Conservation (phyloP, 176 grass and related monocot genomes). For the Saccharum spontaneum region DNA sequence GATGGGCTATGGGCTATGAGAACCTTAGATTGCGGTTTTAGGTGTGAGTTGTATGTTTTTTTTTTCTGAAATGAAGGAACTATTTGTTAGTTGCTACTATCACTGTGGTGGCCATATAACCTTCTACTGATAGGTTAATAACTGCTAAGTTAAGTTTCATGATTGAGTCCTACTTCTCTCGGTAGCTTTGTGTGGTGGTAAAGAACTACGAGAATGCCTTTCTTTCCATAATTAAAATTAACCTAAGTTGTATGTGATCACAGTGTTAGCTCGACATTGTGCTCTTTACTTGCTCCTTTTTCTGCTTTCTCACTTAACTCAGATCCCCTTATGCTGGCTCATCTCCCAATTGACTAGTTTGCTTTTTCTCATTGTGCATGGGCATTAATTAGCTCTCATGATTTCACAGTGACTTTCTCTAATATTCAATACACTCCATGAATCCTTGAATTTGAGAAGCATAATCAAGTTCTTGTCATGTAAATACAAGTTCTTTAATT, state of each 20-base stretch:
- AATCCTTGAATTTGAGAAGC: not conserved
- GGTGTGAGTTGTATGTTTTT: not conserved
- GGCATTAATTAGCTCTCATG: not conserved
- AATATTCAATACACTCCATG: not conserved
- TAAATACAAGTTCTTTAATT: slow-evolving; percentile 18
- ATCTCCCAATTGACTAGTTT: slow-evolving; percentile 2
- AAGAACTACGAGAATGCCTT: not conserved
- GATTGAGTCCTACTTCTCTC: not conserved
- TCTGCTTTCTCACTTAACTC: not conserved
- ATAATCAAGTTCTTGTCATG: not conserved
- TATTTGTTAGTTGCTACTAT: not conserved
- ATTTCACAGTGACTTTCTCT: slow-evolving; percentile 3
- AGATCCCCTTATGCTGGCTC: not conserved
- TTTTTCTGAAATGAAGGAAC: not conserved
- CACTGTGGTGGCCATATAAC: not conserved
- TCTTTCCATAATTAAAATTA: not conserved
- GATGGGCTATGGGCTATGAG: not conserved
- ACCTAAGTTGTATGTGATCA: slow-evolving; percentile 2
- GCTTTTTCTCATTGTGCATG: not conserved
- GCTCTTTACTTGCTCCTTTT: not conserved
- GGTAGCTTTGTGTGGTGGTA: not conserved
- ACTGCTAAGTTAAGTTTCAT: not conserved
- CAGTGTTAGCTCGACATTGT: not conserved
- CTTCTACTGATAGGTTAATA: not conserved
- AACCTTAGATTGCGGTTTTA: not conserved